A percentile compares a stretch with the other conserved stretches of the same genome.
Conservation (phyloP, 2,329 filamentous ascomycete species). For the Fusarium liriodendri region DNA sequence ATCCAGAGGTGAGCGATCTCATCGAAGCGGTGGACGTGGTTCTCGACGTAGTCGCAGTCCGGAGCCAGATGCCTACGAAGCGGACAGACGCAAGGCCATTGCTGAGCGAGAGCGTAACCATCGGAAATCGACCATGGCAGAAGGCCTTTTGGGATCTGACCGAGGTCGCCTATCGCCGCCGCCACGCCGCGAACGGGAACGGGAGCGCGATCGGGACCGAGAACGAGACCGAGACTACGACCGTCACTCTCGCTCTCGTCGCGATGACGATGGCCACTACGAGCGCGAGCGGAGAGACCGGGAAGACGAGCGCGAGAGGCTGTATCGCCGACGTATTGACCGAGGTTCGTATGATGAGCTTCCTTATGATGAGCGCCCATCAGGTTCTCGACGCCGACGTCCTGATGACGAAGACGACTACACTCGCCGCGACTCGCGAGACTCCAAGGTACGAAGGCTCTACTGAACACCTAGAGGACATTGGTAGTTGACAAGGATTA, state of each 20-base stretch:
- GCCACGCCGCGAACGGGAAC: conserved; percentile 30
- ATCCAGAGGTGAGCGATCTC: conserved; percentile 71
- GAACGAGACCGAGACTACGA: conserved; percentile 60
- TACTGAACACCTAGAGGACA: too few species aligned
- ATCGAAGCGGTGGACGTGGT: conserved; percentile 67
- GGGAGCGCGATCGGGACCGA: conserved; percentile 53
- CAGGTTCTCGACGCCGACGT: conserved; percentile 77
- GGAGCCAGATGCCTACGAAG: conserved; percentile 95
- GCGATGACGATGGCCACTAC: conserved; percentile 76
- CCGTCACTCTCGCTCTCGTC: conserved; percentile 64
- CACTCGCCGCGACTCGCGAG: conserved; percentile 72
- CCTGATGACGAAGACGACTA: conserved; percentile 81
- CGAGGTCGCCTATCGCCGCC: conserved; percentile 58
- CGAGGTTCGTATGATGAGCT: conserved; percentile 86
- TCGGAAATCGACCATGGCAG: conserved; percentile 80
- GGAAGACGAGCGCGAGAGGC: conserved; percentile 89
- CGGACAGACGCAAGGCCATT: conserved; percentile 91
- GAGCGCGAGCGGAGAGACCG: conserved; percentile 88
- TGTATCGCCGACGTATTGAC: conserved; percentile 83
- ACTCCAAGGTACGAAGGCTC: conserved; percentile 69
- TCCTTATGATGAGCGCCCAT: conserved; percentile 82
- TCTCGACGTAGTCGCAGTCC: conserved; percentile 82
- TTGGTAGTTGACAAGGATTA: conserved; percentile 42
- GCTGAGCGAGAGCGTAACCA: conserved; percentile 95
- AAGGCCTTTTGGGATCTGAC: conserved; percentile 66